Conservation (phyloP, 768 basidiomycete species). For the Neoboletus brunneissimus region DNA sequence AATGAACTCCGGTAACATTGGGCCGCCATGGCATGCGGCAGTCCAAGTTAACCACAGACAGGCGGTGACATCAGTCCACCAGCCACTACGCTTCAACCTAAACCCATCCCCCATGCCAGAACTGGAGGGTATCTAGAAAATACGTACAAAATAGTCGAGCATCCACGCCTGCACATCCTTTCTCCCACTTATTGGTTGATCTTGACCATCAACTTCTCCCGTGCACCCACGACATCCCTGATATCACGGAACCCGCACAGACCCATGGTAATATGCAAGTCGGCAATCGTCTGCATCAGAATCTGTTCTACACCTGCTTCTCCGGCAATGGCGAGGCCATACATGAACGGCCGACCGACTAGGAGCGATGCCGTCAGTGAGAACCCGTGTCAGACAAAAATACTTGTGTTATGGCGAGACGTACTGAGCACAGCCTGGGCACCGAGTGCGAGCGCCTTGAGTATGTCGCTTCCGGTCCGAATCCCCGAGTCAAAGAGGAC, state of each 20-base stretch:
- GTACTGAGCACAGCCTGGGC: constrained; percentile 49
- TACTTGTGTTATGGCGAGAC: constrained; percentile 8
- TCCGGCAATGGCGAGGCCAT: constrained; percentile 47
- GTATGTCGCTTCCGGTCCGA: constrained; percentile 50
- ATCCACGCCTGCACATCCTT: neutral
- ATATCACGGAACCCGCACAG: constrained; percentile 38
- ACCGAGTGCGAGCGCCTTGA: constrained; percentile 56
- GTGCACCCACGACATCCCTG: constrained; percentile 38
- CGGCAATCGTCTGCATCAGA: constrained; percentile 42
- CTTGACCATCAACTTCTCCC: constrained; percentile 34
- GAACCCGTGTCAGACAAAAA: neutral
- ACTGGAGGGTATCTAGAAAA: neutral
- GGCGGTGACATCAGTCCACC: neutral
- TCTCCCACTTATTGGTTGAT: constrained; percentile 6
- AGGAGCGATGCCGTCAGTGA: neutral
- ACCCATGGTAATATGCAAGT: constrained; percentile 44
- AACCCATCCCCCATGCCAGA: neutral
- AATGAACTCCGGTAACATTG: neutral
- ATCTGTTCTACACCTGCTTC: constrained; percentile 49
- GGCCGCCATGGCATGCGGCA: neutral
- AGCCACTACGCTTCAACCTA: too few relatives aligned
- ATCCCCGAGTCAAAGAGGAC: constrained; percentile 69
- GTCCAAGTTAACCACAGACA: too few relatives aligned
- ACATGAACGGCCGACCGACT: constrained; percentile 46
- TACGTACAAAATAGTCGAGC: neutral